Evolutionary conservation across 345 rosid genomes (phyloP), one percentile per base, ranked within the genome.

Genomic region (Pugionium dolabratum): DNA sequence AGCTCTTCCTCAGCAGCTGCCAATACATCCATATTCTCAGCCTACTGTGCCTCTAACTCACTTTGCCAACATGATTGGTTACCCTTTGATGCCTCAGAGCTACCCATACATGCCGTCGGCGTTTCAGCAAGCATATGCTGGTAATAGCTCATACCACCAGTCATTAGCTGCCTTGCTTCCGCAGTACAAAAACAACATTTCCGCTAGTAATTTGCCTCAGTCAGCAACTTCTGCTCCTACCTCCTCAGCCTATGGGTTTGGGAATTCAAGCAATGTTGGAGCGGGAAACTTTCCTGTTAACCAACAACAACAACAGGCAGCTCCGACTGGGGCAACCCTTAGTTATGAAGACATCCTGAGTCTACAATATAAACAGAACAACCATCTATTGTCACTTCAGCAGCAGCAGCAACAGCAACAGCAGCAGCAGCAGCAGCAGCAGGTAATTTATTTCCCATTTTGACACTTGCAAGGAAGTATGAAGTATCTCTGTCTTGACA

Each of bases 1-100:
- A 18, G 18, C 18, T 18, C 18, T 18, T 18, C 18, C 18, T 18
- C 18, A 18, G 18, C 18, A 18, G 70, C 82, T 91, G 52, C 78
- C 95, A 28, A 76, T 89, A 83, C 96, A 86, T 71, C 90, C 96
- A 4, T 91, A 87, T 71, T 76, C 95, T 3, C 98, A 91, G 36
- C 96, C 84, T 61, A 75, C 85, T 7, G 83, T 89, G 78, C 92
- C 95, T 30, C 47, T 91, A 81, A 85, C 91, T 45, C 94, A 79
- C 67, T 89, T 78, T 18, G 18, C 18, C 18, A 18, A 18, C 18
- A 18, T 18, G 18, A 18, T 18, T 18, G 18, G 18, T 18, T 91
- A 91, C 69, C 95, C 96, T 18, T 79, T 87, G 71, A 70, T 89
- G 80, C 90, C 95, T 55, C 98, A 84, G 79, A 84, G 84, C 81